Evolutionary conservation across 352 stramenopile species (phyloP), one percentile per base, ranked within the genome.

Genomic region (Globisporangium nunn): DNA sequence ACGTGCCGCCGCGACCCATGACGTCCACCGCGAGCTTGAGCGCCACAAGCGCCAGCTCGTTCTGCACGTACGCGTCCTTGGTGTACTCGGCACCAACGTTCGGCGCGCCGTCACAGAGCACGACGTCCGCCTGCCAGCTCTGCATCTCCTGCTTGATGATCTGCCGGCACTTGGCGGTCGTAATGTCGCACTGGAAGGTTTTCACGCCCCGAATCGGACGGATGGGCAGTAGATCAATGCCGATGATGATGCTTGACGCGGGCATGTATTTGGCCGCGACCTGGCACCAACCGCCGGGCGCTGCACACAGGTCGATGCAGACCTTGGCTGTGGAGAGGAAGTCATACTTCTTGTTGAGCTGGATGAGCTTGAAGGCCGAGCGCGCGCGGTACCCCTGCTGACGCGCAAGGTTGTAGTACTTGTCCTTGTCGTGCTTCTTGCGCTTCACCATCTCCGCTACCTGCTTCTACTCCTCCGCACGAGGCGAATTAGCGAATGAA

Each of bases 301-400:
- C 98, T 0, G 97, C 98, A 74, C 98, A 99, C 15, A 99, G 80
- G 78, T 99, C 98, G 65, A 99, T 96, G 61, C 97, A 97, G 6
- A 98, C 93, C 58, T 97, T 97, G 49, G 96, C 91, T 41, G 95
- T 97, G 47, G 84, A 88, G 28, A 99, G 73, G 49, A 99, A 96
- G 63, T 98, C 87, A 89, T 98, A 99, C 81, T 99, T 98, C 69
- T 98, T 97, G 84, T 99, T 99, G 53, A 99, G 96, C 79, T 98
- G 92, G 70, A 98, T 98, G 40, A 99, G 85, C 86, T 99, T 99
- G 83, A 99, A 99, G 23, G 97, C 97, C 6, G 97, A 98, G 52
- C 98, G 95, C 29, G 96, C 96, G 67, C 98, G 91, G 75, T 98
- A 99, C 17, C 98, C 97, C 83, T 99, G 97, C 77, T 99, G 96